Evolutionary conservation across 176 grass and related monocot genomes (phyloP).

Genomic region (Avena sativa): DNA sequence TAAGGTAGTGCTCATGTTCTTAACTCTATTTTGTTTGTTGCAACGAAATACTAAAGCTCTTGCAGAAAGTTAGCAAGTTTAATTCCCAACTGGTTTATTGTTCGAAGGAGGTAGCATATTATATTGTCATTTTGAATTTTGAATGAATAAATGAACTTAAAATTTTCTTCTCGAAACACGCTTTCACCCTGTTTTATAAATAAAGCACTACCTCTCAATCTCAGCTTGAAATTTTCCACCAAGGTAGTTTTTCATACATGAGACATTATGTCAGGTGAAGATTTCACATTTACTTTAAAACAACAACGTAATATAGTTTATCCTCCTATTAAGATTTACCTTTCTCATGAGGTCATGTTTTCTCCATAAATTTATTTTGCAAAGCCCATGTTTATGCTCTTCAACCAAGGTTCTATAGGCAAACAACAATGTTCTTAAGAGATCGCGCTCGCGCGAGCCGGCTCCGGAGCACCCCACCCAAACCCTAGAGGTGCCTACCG

Average conservation of each 20-base stretch:
- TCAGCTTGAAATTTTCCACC: neutral
- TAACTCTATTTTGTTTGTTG: conserved; percentile 19
- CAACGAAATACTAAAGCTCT: neutral
- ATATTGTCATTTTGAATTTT: neutral
- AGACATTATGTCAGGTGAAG: neutral
- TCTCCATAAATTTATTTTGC: conserved; percentile 60
- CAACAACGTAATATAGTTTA: neutral
- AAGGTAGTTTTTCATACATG: neutral
- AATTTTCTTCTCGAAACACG: no score
- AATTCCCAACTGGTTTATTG: neutral
- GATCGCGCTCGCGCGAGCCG: no score
- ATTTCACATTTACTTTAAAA: neutral
- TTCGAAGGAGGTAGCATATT: neutral
- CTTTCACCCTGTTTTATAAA: no score
- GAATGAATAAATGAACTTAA: neutral
- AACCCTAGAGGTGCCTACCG: no score
- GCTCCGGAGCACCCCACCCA: no score
- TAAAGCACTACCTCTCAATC: no score
- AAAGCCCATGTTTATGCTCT: conserved; percentile 96
- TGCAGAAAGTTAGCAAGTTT: neutral
- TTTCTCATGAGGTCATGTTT: neutral
- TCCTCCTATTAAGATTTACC: neutral
- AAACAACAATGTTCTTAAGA: no score
- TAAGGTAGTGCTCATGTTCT: conserved; percentile 65
- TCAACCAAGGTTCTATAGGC: conserved; percentile 92